phyloP scores from a whole-genome alignment of 148 eudicot genomes.

The Fallopia convolvulus region DNA sequence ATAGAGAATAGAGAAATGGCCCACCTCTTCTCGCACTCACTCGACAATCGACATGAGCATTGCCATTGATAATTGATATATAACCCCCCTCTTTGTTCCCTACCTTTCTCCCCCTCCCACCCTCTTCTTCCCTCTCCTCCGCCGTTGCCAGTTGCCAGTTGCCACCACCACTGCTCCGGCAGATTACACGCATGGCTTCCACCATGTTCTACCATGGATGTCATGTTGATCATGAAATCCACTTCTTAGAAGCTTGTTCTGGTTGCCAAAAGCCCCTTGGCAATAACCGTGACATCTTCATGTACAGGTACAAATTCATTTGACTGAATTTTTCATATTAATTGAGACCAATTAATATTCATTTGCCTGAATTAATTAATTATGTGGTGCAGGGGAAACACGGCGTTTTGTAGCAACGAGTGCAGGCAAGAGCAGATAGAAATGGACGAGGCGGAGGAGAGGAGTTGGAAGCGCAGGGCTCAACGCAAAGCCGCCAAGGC shows the following conservation, averaged over 20 bases:
- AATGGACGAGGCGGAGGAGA: constrained; percentile 44
- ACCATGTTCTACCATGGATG: neutral
- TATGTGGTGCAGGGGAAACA: constrained; percentile 36
- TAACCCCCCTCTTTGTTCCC: constrained; percentile 3
- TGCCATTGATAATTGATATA: neutral
- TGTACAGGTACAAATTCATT: constrained; percentile 45
- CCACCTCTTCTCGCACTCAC: constrained; percentile 6
- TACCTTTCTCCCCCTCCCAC: neutral
- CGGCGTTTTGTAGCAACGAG: constrained; percentile 54
- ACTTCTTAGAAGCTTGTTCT: constrained; percentile 12
- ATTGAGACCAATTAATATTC: too few species aligned
- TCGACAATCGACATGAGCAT: neutral
- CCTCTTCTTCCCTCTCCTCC: neutral
- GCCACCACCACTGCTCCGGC: neutral
- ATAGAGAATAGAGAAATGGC: neutral
- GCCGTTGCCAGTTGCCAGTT: neutral
- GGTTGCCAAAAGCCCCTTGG: constrained; percentile 20
- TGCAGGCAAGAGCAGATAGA: constrained; percentile 54
- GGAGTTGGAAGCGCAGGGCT: constrained; percentile 18
- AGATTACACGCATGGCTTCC: neutral
- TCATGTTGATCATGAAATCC: neutral
- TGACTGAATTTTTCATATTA: neutral
- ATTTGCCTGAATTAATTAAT: neutral
- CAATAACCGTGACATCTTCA: constrained; percentile 42
- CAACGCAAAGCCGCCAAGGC: neutral